These are phyloP conservation scores for Thymus quinquecostatus DNA, from an alignment of 257 asterid species.

Conservation along the genomic window DNA sequence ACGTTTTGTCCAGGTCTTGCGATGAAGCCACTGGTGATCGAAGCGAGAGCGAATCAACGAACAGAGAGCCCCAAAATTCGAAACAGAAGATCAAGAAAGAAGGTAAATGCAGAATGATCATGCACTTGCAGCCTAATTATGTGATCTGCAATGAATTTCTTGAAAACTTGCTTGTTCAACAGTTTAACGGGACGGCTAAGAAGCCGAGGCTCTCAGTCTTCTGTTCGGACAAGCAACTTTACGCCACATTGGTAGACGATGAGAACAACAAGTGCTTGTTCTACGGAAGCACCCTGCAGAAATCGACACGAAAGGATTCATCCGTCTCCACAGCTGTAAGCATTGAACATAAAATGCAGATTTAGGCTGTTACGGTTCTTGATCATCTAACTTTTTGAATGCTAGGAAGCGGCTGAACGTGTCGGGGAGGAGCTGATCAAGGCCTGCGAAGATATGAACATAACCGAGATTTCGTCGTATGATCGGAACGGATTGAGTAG, in stretches of 20 bases:
- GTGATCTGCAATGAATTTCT: neutral
- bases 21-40: conserved; percentile 55
- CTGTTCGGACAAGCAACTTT: conserved; percentile 81
- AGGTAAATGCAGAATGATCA: conserved; percentile 42
- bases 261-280: conserved; percentile 78
- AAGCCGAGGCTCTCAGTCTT: conserved; percentile 90
- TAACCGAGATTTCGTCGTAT: conserved; percentile 66
- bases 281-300: conserved; percentile 79
- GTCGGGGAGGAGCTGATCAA: conserved; percentile 87
- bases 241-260: conserved; percentile 83
- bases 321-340: conserved; percentile 68
- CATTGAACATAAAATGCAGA: neutral
- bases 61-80: conserved; percentile 71
- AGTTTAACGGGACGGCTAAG: conserved; percentile 76
- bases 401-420: conserved; percentile 78
- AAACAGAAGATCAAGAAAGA: conserved; percentile 63
- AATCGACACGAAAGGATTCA: conserved; percentile 57
- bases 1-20: conserved; percentile 34
- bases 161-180: conserved; percentile 18
- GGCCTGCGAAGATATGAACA: conserved; percentile 69
- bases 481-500: conserved; percentile 87
- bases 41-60: conserved; percentile 60
- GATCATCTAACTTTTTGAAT: neutral
- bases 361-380: neutral
- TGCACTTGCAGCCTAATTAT: neutral